Percentiles rank a stretch among this genome's conserved stretches.
phyloP scores from a whole-genome alignment of 805 yeast genomes.

The Candida pseudofarinosa region DNA sequence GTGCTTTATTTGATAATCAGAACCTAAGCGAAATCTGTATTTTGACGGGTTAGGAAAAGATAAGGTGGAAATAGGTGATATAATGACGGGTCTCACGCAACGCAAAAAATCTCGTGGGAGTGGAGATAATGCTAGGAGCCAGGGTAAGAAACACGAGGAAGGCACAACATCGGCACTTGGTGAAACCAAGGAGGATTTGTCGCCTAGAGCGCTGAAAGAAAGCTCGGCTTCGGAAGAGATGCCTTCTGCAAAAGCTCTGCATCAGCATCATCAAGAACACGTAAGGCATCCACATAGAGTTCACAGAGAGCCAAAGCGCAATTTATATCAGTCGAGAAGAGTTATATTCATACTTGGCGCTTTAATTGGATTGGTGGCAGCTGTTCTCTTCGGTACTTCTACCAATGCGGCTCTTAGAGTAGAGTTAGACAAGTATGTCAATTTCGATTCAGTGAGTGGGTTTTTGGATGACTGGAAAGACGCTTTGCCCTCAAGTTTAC shows the following conservation, averaged over 20 bases:
- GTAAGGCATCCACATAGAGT: conserved; percentile 2
- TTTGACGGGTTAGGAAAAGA: too few species aligned
- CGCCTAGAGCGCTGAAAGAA: background rate
- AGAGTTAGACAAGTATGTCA: conserved; percentile 48
- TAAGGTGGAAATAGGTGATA: too few species aligned
- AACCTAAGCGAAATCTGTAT: too few species aligned
- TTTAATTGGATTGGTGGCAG: conserved; percentile 59
- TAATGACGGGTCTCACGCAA: background rate
- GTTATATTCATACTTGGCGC: conserved; percentile 69
- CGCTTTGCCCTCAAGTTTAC: conserved; percentile 62
- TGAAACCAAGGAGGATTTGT: background rate
- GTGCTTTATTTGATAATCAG: too few species aligned
- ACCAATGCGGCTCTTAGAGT: conserved; percentile 36
- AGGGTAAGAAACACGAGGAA: background rate
- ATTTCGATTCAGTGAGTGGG: conserved; percentile 54
- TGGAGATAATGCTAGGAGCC: background rate
- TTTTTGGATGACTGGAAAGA: conserved; percentile 72
- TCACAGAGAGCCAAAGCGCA: conserved; percentile 12
- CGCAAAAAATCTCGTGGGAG: background rate
- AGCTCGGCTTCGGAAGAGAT: background rate
- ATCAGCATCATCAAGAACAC: background rate
- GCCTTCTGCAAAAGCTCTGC: background rate
- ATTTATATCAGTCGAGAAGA: conserved; percentile 48
- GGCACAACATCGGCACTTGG: background rate
- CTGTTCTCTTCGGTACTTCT: conserved; percentile 51